Base-by-base conservation (phyloP, 1,139 yeast species). In the Yarrowia galli region DNA sequence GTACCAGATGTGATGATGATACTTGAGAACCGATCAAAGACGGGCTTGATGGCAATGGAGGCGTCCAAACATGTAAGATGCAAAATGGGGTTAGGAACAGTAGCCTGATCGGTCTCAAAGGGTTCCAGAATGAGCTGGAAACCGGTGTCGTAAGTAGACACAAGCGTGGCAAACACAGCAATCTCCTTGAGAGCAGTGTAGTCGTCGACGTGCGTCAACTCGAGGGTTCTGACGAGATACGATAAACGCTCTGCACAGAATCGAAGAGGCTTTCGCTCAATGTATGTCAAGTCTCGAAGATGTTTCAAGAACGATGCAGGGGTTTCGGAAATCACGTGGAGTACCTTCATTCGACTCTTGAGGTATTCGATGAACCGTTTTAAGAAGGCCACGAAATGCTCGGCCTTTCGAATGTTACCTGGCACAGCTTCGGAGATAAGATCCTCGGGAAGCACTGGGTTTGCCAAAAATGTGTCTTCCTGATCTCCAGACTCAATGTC, bases 1-100 rank as follows among this genome's bases (percentile, higher is more conserved):
- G 99, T 95, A 73, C 99, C 99, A 0, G 97, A 91, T 0, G 99
- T 95, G 70, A 95, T 95, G 70, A 95, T 89, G 16, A 95, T 97
- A 0, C 98, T 89, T n/a, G 92, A 88, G 75, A 95, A 95, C 70
- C 95, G 83, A 67, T 95, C 98, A 81, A 95, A 95, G 0, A 95
- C 95, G 0, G 99, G 99, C 76, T 92, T 95, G 72, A 95, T 95
- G 3, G 99, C 99, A 73, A 96, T 96, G 0, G 98, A 92, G 0
- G 99, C 99, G 80, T 95, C 99, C 66, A 96, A 82, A 80, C 99
- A 95, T 0, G 98, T 89, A 75, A 95, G 92, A 75, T 96, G 89
- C 74, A 96, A 80, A n/a, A 95, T 90, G 1, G 99, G 99, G 76
- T 95, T 96, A 0, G 99, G 99, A 20, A 96, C 99, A 0, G 98